These are phyloP conservation scores for Fusarium sp. DNA, from an alignment of 2,329 filamentous ascomycete genomes.

Conservation along the genomic window DNA sequence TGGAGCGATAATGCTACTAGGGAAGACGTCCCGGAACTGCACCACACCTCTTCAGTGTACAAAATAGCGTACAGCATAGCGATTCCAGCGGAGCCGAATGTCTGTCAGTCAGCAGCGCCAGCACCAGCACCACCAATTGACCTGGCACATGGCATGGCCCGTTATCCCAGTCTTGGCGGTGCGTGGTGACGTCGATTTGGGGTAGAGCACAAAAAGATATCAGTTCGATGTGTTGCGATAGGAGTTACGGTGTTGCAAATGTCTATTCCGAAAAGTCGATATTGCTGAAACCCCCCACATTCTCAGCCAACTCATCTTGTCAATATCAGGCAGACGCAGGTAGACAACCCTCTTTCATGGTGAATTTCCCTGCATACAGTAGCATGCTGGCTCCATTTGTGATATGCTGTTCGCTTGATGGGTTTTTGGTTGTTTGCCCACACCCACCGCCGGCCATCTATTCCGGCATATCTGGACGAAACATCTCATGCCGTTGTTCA, in stretches of 20 bases:
- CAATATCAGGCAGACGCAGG: slow-evolving; percentile 10
- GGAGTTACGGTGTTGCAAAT: slow-evolving; percentile 32
- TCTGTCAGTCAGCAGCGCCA: slow-evolving; percentile 18
- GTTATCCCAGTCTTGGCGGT: slow-evolving; percentile 36
- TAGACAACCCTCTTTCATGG: slow-evolving; percentile 11
- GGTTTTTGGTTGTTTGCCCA: slow-evolving; percentile 11
- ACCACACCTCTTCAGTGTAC: slow-evolving; percentile 31
- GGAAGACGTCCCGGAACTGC: slow-evolving; percentile 32
- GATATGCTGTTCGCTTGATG: slow-evolving; percentile 26
- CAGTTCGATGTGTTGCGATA: slow-evolving; percentile 34
- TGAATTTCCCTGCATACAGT: slow-evolving; percentile 14
- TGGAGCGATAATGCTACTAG: slow-evolving; percentile 37
- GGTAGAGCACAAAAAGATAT: slow-evolving; percentile 31
- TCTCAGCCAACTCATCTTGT: slow-evolving; percentile 22
- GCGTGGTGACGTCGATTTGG: slow-evolving; percentile 45
- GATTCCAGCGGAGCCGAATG: slow-evolving; percentile 32
- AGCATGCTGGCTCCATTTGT: slow-evolving; percentile 15
- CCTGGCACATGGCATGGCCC: slow-evolving; percentile 38
- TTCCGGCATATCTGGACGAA: slow-evolving; percentile 13
- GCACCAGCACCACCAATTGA: slow-evolving; percentile 34
- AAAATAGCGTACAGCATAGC: slow-evolving; percentile 9
- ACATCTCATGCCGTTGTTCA: slow-evolving; percentile 21
- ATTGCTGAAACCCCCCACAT: slow-evolving; percentile 16
- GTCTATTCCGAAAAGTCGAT: slow-evolving; percentile 19
- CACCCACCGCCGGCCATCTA: slow-evolving; percentile 13